phyloP scores from a whole-genome alignment of 208 protist genomes.

The Strigomonas galati region DNA sequence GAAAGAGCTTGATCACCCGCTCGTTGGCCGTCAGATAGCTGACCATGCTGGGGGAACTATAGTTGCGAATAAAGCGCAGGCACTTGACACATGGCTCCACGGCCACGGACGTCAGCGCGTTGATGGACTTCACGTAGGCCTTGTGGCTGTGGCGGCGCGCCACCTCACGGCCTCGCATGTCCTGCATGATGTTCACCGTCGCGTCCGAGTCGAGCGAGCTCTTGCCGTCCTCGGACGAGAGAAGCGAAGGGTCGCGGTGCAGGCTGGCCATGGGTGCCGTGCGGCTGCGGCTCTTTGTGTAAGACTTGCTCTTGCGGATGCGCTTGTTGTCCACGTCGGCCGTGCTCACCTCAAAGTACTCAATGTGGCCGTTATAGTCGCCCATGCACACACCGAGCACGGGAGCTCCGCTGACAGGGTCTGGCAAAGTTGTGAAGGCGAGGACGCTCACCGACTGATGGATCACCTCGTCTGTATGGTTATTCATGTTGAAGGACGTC shows the following conservation, averaged over 20 bases:
- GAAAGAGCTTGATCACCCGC: slow-evolving; percentile 84
- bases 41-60: slow-evolving; percentile 73
- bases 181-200: slow-evolving; percentile 40
- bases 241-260: slow-evolving; percentile 13
- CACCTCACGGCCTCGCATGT: slow-evolving; percentile 60
- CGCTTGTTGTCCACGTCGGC: slow-evolving; percentile 33
- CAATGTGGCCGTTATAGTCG: slow-evolving; percentile 76
- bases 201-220: slow-evolving; percentile 35
- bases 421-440: slow-evolving; percentile 64
- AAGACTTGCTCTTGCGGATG: slow-evolving; percentile 44
- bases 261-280: slow-evolving; percentile 10
- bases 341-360: slow-evolving; percentile 76
- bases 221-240: slow-evolving; percentile 25
- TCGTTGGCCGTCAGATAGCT: slow-evolving; percentile 88
- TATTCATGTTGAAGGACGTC: slow-evolving; percentile 24
- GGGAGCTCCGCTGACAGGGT: slow-evolving; percentile 63
- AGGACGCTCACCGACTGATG: slow-evolving; percentile 56
- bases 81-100: slow-evolving; percentile 77
- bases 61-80: slow-evolving; percentile 53
- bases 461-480: slow-evolving; percentile 30
- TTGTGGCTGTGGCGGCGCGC: slow-evolving; percentile 76
- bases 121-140: slow-evolving; percentile 79
- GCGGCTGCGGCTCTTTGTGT: slow-evolving; percentile 16
- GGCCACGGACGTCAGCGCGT: slow-evolving; percentile 77
- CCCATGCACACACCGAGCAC: slow-evolving; percentile 70